Conservation (phyloP, 345 rosid genomes). For the Abelmoschus esculentus region DNA sequence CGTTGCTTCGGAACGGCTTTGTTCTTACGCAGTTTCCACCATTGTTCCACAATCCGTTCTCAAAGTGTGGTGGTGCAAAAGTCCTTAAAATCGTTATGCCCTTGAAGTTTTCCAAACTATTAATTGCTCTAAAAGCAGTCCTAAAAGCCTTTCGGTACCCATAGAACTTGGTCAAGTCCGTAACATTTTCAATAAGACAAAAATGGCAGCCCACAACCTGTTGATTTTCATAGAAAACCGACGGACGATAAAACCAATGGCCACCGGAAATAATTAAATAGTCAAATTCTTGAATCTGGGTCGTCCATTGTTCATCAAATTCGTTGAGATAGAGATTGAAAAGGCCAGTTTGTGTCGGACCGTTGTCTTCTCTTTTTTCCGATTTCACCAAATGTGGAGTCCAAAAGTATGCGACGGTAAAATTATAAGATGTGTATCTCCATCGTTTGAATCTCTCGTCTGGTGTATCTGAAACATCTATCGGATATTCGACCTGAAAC, state of each 20-base stretch:
- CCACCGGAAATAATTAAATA: conserved; percentile 59
- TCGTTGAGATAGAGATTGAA: conserved; percentile 63
- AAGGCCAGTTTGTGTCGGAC: conserved; percentile 35
- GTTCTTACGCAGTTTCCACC: conserved; percentile 68
- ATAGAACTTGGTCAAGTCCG: conserved; percentile 48
- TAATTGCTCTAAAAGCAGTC: conserved; percentile 59
- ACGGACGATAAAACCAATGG: conserved; percentile 74
- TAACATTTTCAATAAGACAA: conserved; percentile 44
- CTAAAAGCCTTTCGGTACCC: conserved; percentile 58
- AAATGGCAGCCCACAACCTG: conserved; percentile 49
- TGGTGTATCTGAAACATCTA: conserved; percentile 46
- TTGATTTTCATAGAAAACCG: conserved; percentile 39
- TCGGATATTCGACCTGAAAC: conserved; percentile 65
- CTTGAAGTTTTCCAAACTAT: conserved; percentile 35
- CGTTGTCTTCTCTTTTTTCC: conserved; percentile 25
- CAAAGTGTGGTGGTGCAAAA: conserved; percentile 71
- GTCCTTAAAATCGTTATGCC: conserved; percentile 61
- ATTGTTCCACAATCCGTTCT: conserved; percentile 63
- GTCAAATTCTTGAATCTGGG: conserved; percentile 51
- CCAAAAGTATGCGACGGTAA: conserved; percentile 66
- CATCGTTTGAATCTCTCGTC: conserved; percentile 56
- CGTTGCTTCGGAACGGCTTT: conserved; percentile 43
- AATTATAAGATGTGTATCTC: conserved; percentile 61
- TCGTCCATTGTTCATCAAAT: conserved; percentile 42
- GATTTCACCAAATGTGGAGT: conserved; percentile 54